Evolutionary conservation across 2,329 filamentous ascomycete genomes (phyloP).

Genomic region (Fonsecaea pedrosoi): DNA sequence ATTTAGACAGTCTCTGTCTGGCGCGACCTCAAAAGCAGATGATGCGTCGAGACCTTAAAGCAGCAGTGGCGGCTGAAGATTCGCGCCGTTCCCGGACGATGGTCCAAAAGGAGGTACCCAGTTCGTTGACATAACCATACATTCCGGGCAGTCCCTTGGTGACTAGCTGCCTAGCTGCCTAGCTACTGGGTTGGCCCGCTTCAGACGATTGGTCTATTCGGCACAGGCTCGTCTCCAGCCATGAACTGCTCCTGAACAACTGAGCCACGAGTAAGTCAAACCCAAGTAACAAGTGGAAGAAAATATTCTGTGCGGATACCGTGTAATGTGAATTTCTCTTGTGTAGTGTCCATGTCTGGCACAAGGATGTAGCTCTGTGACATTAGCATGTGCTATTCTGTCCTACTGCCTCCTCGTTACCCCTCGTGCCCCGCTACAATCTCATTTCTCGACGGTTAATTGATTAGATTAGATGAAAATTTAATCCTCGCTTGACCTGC

Average conservation of each 20-base stretch:
- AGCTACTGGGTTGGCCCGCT: neutral
- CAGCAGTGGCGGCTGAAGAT: neutral
- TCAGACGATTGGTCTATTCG: neutral
- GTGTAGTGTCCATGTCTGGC: neutral
- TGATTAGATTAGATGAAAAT: constrained; percentile 6
- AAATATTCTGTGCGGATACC: neutral
- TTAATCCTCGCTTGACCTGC: constrained; percentile 1
- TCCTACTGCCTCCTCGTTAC: neutral
- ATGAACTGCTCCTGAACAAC: neutral
- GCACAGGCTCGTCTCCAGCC: neutral
- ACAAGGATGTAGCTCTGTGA: neutral
- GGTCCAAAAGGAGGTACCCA: no score
- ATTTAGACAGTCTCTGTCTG: neutral
- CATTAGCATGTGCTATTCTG: neutral
- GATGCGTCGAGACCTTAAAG: neutral
- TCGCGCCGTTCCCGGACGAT: neutral
- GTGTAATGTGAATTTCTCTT: neutral
- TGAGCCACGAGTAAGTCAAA: neutral
- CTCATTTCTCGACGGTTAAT: neutral
- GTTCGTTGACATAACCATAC: no score
- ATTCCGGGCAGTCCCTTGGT: no score
- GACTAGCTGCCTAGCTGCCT: no score
- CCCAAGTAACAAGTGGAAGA: neutral
- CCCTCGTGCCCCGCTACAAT: neutral
- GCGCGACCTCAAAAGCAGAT: neutral